Conservation (phyloP, 2,329 filamentous ascomycete species). For the Neoarthrinium moseri region DNA sequence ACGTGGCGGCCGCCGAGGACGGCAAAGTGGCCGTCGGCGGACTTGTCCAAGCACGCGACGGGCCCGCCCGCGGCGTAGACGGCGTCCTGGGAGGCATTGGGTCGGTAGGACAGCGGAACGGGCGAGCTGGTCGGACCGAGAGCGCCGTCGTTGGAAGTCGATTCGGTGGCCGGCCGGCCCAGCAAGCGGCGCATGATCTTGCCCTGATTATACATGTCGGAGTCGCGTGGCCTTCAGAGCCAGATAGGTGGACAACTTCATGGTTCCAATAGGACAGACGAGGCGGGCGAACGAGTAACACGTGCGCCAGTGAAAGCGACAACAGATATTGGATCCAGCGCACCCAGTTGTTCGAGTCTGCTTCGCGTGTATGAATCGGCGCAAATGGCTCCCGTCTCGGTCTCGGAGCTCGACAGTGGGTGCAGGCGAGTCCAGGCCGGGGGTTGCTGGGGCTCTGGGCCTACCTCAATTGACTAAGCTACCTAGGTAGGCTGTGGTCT, state of each 20-base stretch:
- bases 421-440: too few relatives aligned
- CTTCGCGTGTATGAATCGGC: too few relatives aligned
- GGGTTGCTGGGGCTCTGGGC: too few relatives aligned
- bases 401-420: too few relatives aligned
- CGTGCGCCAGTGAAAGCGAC: not conserved
- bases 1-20: slow-evolving; percentile 60
- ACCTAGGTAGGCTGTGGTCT: too few relatives aligned
- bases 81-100: slow-evolving; percentile 55
- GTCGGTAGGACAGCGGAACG: slow-evolving; percentile 44
- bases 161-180: slow-evolving; percentile 49
- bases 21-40: slow-evolving; percentile 53
- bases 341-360: too few relatives aligned
- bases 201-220: slow-evolving; percentile 51
- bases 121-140: slow-evolving; percentile 46
- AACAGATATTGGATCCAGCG: too few relatives aligned
- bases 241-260: slow-evolving; percentile 16
- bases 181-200: slow-evolving; percentile 62
- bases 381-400: too few relatives aligned
- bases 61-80: slow-evolving; percentile 50
- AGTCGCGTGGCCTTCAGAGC: slow-evolving; percentile 23
- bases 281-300: not conserved
- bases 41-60: slow-evolving; percentile 57
- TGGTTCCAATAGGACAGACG: not conserved
- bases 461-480: too few relatives aligned
- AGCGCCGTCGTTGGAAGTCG: slow-evolving; percentile 42